Evolutionary conservation across 192 early-diverging fungal genomes (phyloP), one percentile per base, ranked within the genome.

Genomic region (Coemansia sp.): DNA sequence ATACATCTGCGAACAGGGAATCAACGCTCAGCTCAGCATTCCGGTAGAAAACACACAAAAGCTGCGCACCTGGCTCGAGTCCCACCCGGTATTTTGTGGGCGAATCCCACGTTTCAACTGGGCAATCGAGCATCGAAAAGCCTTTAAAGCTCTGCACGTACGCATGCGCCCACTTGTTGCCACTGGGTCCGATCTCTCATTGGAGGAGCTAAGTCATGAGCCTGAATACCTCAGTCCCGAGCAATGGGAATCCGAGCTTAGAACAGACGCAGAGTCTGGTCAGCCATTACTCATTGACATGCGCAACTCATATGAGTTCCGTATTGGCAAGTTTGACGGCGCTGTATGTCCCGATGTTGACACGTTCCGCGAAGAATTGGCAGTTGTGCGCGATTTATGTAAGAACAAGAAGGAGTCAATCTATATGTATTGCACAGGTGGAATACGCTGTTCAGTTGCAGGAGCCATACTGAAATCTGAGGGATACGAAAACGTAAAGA

Each of bases 381-480:
- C 71, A 8, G 80, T 69, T 0, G 86, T 91, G 82, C 73, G 85
- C 21, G 74, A 80, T 0, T 77, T 91, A 59, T 81, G 80, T 52
- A 45, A 67, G 38, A 64, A 77, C 24, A 71, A 79, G 34, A 76
- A 84, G 37, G 71, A 85, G 47, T 85, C 87, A 14, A 81, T 91
- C 7, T 87, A 81, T 64, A 91, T 91, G 90, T 91, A 91, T 55
- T 91, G 90, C 66, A 90, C 90, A 6, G 89, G 89, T 27, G 90
- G 90, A n/a, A 91, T 91, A 49, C 80, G 90, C 15, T 91, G 90
- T 53, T 85, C 87, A 6, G 84, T 87, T 21, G 88, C 90, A n/a
- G 90, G 90, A 6, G 88, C 90, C 11, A 75, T 90, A 7, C 74
- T 91, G 8, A 85, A 82, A 25, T 81, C 83, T 6, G 78, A 77